Evolutionary conservation across 768 basidiomycete species (phyloP).

Genomic region (Boletus pseudopeckii): DNA sequence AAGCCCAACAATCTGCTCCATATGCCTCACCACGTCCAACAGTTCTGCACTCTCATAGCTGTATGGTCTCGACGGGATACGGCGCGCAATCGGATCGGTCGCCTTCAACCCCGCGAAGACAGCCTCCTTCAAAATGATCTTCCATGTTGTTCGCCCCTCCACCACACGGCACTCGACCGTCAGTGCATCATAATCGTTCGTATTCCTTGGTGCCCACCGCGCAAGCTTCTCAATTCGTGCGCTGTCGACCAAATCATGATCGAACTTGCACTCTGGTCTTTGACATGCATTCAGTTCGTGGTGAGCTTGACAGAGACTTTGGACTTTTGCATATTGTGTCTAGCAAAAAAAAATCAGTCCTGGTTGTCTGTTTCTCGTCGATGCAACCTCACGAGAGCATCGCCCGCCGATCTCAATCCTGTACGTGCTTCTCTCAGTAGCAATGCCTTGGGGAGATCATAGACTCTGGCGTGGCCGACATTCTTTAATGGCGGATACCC

Average conservation of each 20-base stretch:
- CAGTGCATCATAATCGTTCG: constrained; percentile 6
- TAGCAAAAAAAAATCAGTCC: neutral
- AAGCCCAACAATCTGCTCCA: constrained; percentile 11
- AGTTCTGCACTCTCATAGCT: constrained; percentile 12
- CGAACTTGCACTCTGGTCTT: constrained; percentile 13
- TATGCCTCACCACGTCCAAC: constrained; percentile 16
- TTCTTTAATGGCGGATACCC: neutral
- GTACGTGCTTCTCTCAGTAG: constrained; percentile 3
- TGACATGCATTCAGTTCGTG: constrained; percentile 5
- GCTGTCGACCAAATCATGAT: constrained; percentile 17
- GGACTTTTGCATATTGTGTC: constrained; percentile 10
- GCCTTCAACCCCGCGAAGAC: constrained; percentile 7
- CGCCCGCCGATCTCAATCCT: constrained; percentile 4
- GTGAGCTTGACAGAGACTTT: constrained; percentile 16
- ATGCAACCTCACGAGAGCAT: constrained; percentile 4
- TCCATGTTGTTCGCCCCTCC: constrained; percentile 10
- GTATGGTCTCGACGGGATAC: constrained; percentile 10
- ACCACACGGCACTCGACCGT: constrained; percentile 15
- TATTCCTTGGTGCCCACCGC: neutral
- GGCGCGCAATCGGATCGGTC: constrained; percentile 8
- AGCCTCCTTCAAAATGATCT: constrained; percentile 14
- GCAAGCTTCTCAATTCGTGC: constrained; percentile 13
- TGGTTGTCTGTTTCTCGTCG: neutral
- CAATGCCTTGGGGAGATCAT: constrained; percentile 10
- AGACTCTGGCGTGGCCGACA: neutral